phyloP scores from a whole-genome alignment of 805 yeast genomes.

The Cyberlindnera lachancei region DNA sequence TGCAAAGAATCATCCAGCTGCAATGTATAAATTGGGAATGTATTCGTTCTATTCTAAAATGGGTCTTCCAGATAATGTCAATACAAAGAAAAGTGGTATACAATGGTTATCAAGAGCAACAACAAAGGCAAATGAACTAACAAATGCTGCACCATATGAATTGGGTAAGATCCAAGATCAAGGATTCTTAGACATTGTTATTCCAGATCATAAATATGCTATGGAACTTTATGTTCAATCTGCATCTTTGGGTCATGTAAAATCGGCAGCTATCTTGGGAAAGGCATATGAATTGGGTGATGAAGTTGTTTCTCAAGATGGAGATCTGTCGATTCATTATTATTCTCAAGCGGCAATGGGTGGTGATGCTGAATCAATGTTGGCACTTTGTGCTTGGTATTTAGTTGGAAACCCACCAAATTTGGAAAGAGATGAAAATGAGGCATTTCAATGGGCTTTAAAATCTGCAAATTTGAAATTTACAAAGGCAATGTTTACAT shows the following conservation, averaged over 20 bases:
- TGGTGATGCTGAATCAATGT: constrained; percentile 86
- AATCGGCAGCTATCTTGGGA: constrained; percentile 75
- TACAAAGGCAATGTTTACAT: constrained; percentile 78
- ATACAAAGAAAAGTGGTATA: constrained; percentile 77
- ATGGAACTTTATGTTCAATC: constrained; percentile 81
- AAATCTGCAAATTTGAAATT: constrained; percentile 72
- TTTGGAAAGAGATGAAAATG: constrained; percentile 67
- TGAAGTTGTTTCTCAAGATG: constrained; percentile 62
- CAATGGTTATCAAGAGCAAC: constrained; percentile 90
- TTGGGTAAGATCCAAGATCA: constrained; percentile 74
- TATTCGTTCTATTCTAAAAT: constrained; percentile 77
- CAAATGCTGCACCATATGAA: constrained; percentile 92
- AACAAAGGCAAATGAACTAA: constrained; percentile 73
- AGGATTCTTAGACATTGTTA: constrained; percentile 83
- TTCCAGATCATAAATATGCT: constrained; percentile 78
- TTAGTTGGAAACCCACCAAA: constrained; percentile 85
- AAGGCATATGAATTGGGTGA: constrained; percentile 74
- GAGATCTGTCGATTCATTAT: constrained; percentile 82
- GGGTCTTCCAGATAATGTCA: constrained; percentile 67
- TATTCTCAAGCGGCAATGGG: constrained; percentile 85
- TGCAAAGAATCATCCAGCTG: constrained; percentile 89
- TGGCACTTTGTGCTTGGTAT: constrained; percentile 96
- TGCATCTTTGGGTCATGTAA: constrained; percentile 79
- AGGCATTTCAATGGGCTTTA: constrained; percentile 92
- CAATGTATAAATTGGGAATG: constrained; percentile 87